Conservation (phyloP, 495 filamentous ascomycete genomes). For the Penicillium fimorum region DNA sequence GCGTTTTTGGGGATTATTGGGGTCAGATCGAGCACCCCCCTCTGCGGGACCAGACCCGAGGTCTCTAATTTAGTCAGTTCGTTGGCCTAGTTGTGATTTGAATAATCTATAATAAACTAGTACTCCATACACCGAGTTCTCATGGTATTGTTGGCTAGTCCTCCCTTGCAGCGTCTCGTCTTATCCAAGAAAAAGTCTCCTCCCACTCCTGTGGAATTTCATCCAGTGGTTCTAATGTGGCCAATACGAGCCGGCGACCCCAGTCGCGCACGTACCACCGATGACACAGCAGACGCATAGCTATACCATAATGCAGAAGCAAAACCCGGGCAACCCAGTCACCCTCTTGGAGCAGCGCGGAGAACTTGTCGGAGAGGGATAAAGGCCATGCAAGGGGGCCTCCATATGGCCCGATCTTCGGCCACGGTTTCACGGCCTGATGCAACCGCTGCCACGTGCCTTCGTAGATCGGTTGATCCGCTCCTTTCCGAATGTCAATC, state of each 20-base stretch:
- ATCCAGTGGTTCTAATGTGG: conserved; percentile 28
- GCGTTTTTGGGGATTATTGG: no score
- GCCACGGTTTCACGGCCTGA: conserved; percentile 36
- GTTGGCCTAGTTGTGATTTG: neutral
- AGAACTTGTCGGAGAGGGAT: conserved; percentile 31
- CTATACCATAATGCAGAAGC: conserved; percentile 38
- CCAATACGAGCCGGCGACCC: conserved; percentile 38
- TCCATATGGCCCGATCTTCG: conserved; percentile 30
- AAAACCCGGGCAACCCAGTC: conserved; percentile 41
- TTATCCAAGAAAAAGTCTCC: conserved; percentile 37
- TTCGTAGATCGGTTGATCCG: conserved; percentile 15
- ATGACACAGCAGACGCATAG: conserved; percentile 37
- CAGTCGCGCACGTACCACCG: conserved; percentile 41
- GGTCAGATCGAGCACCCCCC: no score
- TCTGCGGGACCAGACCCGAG: no score
- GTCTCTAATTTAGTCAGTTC: no score
- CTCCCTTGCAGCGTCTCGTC: conserved; percentile 23
- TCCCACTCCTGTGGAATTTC: conserved; percentile 34
- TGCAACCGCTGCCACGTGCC: conserved; percentile 32
- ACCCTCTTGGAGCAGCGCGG: conserved; percentile 27
- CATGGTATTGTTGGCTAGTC: conserved; percentile 1
- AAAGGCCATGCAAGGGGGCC: conserved; percentile 41
- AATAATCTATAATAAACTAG: neutral
- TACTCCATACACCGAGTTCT: neutral
- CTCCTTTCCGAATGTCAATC: conserved; percentile 22